Evolutionary conservation across 73 alveolate genomes (phyloP), one percentile per base, ranked within the genome.

Genomic region (Stentor roeselii): DNA sequence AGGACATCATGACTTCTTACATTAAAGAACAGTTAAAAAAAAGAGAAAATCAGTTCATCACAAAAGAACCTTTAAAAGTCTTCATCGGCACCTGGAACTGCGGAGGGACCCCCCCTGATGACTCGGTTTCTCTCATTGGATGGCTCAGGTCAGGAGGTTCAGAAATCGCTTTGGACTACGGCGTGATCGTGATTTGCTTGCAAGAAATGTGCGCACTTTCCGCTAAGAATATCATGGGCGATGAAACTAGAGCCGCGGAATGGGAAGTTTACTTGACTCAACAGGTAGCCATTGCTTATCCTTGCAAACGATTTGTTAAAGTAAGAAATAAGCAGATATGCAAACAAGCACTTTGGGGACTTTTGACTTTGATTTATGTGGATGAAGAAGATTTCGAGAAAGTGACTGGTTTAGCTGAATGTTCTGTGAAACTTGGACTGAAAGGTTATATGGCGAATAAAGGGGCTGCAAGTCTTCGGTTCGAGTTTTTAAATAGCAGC

Each of bases 191-290:
- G 14, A 67, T 67, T 30, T 67, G 80, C 34, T 67, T 67, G 41
- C 80, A 67, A 67, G 80, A 67, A 67, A 67, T 67, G 80, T 67
- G 80, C 34, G 37, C 11, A 67, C 41, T 67, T 21, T 27, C 27
- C 41, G 41, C 80, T 21, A 67, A 34, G 37, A 67, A 67, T 32
- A 67, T 67, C 14, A 21, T 67, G 34, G 80, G 80, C 41, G 80
- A 67, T 32, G 80, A 67, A 21, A 32, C 21, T 21, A 67, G 80
- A 67, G 37, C 14, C 27, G 34, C 27, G 37, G 21, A 67, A 21
- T 67, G 80, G 80, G 34, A 11, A 32, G 11, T 32, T n/a, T 32
- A 67, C 34, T 21, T 67, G 11, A 27, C 27, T 32, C 21, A 34
- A 21, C 80, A 67, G 41, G 34, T 67, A 21, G 34, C 15, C 34